Conservation (phyloP, 148 eudicot species). For the Hydrangea macrophylla region DNA sequence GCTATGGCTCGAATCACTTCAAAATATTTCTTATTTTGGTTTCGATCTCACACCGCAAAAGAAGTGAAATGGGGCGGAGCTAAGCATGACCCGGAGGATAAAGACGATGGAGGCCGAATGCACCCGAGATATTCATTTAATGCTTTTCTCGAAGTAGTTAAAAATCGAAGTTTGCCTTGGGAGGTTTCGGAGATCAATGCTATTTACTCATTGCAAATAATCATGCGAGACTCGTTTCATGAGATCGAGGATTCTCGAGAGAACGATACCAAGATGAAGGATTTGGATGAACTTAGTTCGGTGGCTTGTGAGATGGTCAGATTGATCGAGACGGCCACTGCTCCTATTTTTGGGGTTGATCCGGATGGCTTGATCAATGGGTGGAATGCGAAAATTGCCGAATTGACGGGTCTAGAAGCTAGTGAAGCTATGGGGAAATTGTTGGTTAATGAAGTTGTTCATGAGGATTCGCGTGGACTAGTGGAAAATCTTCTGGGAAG, state of each 20-base stretch:
- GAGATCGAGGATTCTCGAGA: slow-evolving; percentile 12
- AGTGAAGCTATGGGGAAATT: slow-evolving; percentile 42
- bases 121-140: slow-evolving; percentile 43
- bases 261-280: slow-evolving; percentile 8
- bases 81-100: slow-evolving; percentile 35
- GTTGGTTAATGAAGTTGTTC: slow-evolving; percentile 27
- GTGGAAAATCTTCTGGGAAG: slow-evolving; percentile 24
- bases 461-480: slow-evolving; percentile 23
- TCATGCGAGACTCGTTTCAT: slow-evolving; percentile 29
- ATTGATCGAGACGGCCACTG: slow-evolving; percentile 41
- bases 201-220: slow-evolving; percentile 44
- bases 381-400: slow-evolving; percentile 42
- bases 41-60: slow-evolving; percentile 40
- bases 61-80: slow-evolving; percentile 47
- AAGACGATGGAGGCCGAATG: slow-evolving; percentile 32
- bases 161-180: slow-evolving; percentile 41
- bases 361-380: slow-evolving; percentile 34
- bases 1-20: slow-evolving; percentile 32
- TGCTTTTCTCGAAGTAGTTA: slow-evolving; percentile 38
- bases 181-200: slow-evolving; percentile 37
- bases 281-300: slow-evolving; percentile 26
- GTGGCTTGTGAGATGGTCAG: slow-evolving; percentile 38
- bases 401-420: slow-evolving; percentile 35
- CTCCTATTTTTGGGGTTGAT: slow-evolving; percentile 47
- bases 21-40: slow-evolving; percentile 40